Conservation (phyloP, 1,139 yeast species). For the Arxiozyma slooffiae region DNA sequence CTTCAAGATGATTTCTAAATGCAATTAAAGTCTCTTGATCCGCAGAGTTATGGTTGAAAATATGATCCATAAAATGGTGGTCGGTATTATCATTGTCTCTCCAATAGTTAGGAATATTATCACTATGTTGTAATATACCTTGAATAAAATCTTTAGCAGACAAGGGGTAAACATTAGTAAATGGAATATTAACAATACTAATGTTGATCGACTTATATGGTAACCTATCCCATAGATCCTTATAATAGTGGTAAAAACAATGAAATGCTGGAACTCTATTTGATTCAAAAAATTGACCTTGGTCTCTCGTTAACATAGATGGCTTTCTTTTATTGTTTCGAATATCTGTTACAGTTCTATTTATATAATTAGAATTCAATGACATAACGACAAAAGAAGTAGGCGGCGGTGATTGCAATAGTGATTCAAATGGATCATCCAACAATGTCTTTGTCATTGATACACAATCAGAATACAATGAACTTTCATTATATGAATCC, state of each 20-base stretch:
- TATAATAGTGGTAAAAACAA: slow-evolving; percentile 25
- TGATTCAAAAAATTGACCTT: slow-evolving; percentile 19
- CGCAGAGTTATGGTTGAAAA: slow-evolving; percentile 1
- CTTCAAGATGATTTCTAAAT: background rate
- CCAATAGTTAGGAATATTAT: slow-evolving; percentile 13
- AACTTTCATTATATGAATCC: slow-evolving; percentile 4
- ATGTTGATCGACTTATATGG: slow-evolving; percentile 25
- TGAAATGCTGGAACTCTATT: slow-evolving; percentile 24
- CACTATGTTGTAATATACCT: slow-evolving; percentile 10
- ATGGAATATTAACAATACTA: slow-evolving; percentile 27
- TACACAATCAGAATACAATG: slow-evolving; percentile 11
- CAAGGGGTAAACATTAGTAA: slow-evolving; percentile 28
- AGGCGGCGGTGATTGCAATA: slow-evolving; percentile 26
- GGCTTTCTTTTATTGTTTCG: slow-evolving; percentile 16
- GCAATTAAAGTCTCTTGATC: slow-evolving; percentile 8
- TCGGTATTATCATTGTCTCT: background rate
- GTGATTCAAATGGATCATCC: slow-evolving; percentile 13
- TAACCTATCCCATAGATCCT: slow-evolving; percentile 25
- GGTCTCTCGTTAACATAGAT: slow-evolving; percentile 21
- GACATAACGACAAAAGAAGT: slow-evolving; percentile 26
- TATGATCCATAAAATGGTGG: background rate
- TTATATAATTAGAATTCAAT: slow-evolving; percentile 20
- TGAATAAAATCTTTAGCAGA: slow-evolving; percentile 23
- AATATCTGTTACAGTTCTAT: slow-evolving; percentile 12
- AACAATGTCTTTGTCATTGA: slow-evolving; percentile 24